Conservation (phyloP, 1,284 basidiomycete genomes). For the Pyrrhoderma noxium region DNA sequence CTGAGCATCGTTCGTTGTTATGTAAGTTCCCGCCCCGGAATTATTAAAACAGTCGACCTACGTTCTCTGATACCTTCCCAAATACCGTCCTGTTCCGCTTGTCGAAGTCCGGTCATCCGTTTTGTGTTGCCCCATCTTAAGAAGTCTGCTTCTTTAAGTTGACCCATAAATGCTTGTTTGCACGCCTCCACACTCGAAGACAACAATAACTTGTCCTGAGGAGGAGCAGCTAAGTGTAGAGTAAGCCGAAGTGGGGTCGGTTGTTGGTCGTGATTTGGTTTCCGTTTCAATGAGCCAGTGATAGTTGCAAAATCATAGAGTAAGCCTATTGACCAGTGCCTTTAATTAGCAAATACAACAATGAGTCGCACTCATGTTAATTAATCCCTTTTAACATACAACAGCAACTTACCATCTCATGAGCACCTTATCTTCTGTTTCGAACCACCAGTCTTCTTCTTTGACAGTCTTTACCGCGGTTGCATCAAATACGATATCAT, state of each 20-base stretch:
- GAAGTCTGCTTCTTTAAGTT: slow-evolving; percentile 92
- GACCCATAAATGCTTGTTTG: slow-evolving; percentile 87
- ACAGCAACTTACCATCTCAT: slow-evolving; percentile 70
- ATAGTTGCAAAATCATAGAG: slow-evolving; percentile 80
- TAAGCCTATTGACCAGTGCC: slow-evolving; percentile 95
- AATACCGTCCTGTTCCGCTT: slow-evolving; percentile 85
- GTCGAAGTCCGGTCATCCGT: slow-evolving; percentile 80
- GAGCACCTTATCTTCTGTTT: slow-evolving; percentile 64
- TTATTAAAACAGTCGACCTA: slow-evolving; percentile 34
- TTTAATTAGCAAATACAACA: slow-evolving; percentile 29
- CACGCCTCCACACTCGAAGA: slow-evolving; percentile 74
- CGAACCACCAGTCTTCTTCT: slow-evolving; percentile 94
- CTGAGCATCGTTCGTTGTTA: slow-evolving; percentile 32
- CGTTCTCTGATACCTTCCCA: slow-evolving; percentile 93
- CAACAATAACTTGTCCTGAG: slow-evolving; percentile 77
- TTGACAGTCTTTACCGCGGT: slow-evolving; percentile 60
- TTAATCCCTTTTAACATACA: neutral
- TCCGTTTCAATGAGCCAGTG: slow-evolving; percentile 40
- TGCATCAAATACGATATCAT: slow-evolving; percentile 86
- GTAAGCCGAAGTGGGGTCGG: slow-evolving; percentile 65
- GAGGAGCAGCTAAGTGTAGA: slow-evolving; percentile 81
- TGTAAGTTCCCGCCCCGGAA: slow-evolving; percentile 1
- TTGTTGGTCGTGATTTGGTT: slow-evolving; percentile 36
- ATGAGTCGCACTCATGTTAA: neutral
- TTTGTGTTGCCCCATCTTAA: slow-evolving; percentile 92